Evolutionary conservation across 805 yeast species (phyloP), one percentile per base, ranked within the genome.

Genomic region (Wickerhamiella sorbophila): DNA sequence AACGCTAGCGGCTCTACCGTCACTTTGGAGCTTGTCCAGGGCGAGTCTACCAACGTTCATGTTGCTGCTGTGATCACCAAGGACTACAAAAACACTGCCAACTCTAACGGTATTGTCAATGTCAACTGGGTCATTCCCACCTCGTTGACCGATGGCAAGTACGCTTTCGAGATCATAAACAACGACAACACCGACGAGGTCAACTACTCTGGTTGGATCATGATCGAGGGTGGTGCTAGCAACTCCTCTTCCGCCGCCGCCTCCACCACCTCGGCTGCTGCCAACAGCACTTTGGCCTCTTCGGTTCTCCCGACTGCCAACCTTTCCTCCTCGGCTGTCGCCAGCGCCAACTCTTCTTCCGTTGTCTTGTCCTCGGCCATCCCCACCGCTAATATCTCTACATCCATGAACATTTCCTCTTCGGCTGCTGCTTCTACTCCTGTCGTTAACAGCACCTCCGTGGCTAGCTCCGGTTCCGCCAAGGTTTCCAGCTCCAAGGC

Each of bases 91-190:
- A 63, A 63, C 59, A 24, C 6, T 24, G 29, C 29, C 29, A 24
- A 24, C 29, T 24, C 29, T 12, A 54, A 54, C 39, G 67, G 66
- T 43, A 53, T 57, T 34, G 44, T 44, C 10, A 18, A 22, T 12
- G 63, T 58, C 40, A 47, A 52, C 38, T 63, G 67, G 67, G 45
- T 48, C 27, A 54, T 63, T 31, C 67, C 66, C 35, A 37, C 42
- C 39, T 42, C 48, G 32, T 29, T 62, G 26, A 21, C 44, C 34
- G 41, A 55, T 31, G 66, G 64, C 32, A 42, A 52, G 42, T 63
- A 63, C 52, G 58, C 62, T 22, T 45, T 63, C 34, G 56, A 53
- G 51, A 61, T 60, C 41, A 44, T 47, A 35, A 47, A 48, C 40
- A 56, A 51, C 33, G 54, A 53, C 40, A 51, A 51, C 47, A 40